Conservation (phyloP, 495 filamentous ascomycete genomes). For the Corynascus novoguineensis region DNA sequence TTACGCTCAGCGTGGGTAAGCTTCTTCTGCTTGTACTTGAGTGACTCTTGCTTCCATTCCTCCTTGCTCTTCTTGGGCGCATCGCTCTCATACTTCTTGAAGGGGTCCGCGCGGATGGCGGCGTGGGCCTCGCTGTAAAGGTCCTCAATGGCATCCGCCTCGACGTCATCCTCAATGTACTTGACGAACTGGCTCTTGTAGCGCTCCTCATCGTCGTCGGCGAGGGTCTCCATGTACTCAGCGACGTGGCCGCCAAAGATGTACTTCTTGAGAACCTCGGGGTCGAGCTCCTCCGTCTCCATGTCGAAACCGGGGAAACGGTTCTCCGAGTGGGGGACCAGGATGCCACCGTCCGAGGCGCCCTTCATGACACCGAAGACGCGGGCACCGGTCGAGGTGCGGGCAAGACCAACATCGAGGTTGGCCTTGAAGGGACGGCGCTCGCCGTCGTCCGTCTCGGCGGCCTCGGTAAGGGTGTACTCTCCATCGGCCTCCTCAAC, state of each 20-base stretch:
- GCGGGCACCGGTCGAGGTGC: conserved; percentile 95
- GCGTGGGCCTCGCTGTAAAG: conserved; percentile 92
- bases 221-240: conserved; percentile 99
- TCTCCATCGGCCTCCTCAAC: conserved; percentile 94
- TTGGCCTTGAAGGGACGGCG: conserved; percentile 98
- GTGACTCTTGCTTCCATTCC: conserved; percentile 91
- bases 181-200: conserved; percentile 96
- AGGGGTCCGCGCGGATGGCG: conserved; percentile 95
- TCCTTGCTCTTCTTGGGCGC: conserved; percentile 87
- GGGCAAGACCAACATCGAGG: conserved; percentile 94
- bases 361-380: conserved; percentile 99
- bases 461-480: conserved; percentile 86
- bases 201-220: conserved; percentile 99
- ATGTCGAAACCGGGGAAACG: conserved; percentile 98
- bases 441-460: conserved; percentile 75
- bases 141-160: conserved; percentile 96
- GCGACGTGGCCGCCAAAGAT: conserved; percentile 97
- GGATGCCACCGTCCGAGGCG: conserved; percentile 95
- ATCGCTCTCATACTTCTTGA: conserved; percentile 82
- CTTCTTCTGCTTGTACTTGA: conserved; percentile 76
- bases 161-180: conserved; percentile 94
- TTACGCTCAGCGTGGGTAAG: conserved; percentile 73
- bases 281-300: conserved; percentile 92
- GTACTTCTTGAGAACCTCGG: conserved; percentile 96
- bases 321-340: conserved; percentile 96